phyloP scores from a whole-genome alignment of 192 early-diverging fungal genomes.

The Anaeromyces robustus region DNA sequence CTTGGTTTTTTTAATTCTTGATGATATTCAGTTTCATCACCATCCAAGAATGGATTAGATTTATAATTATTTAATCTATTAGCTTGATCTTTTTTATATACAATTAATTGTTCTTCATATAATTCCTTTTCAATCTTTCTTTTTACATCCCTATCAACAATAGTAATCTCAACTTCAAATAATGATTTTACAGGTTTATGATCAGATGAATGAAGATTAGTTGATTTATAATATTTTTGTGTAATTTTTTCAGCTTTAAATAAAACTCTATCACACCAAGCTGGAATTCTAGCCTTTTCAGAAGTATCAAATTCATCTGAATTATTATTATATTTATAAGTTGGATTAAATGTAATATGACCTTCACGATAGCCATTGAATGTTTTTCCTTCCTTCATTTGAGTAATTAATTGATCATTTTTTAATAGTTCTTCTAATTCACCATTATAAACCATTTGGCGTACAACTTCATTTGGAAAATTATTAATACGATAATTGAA shows the following conservation, averaged over 20 bases:
- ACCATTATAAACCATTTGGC: slow-evolving; percentile 27
- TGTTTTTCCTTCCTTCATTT: slow-evolving; percentile 39
- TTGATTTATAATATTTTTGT: background rate
- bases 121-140: background rate
- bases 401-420: slow-evolving; percentile 65
- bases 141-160: background rate
- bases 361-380: slow-evolving; percentile 72
- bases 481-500: slow-evolving; percentile 75
- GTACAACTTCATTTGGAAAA: slow-evolving; percentile 44
- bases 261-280: slow-evolving; percentile 93
- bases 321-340: slow-evolving; percentile 86
- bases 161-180: background rate
- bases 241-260: slow-evolving; percentile 23
- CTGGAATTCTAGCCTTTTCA: slow-evolving; percentile 83
- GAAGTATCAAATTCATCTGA: slow-evolving; percentile 75
- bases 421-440: slow-evolving; percentile 49
- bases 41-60: background rate
- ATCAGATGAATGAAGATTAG: background rate
- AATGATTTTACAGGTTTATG: background rate
- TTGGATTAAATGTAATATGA: slow-evolving; percentile 60
- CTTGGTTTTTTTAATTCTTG: background rate
- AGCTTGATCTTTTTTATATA: background rate
- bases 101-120: background rate
- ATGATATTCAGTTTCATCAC: background rate
- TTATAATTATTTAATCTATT: background rate